Conservation (phyloP, 768 basidiomycete species). For the Boletus barrowsii region DNA sequence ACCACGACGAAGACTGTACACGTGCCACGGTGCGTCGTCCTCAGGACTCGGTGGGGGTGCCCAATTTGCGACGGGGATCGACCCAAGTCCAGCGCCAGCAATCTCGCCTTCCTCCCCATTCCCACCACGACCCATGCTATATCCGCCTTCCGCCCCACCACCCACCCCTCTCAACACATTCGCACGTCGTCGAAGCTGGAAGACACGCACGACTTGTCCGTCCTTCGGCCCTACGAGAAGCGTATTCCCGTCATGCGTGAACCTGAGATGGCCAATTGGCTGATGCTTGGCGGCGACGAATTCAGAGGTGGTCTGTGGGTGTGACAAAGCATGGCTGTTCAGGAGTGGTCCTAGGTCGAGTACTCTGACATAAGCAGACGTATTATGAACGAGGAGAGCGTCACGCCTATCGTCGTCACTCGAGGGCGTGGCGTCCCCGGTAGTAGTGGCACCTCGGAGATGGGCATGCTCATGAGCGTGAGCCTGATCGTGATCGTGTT, state of each 20-base stretch:
- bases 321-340: conserved; percentile 2
- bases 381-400: neutral
- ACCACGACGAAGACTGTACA: conserved; percentile 72
- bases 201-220: conserved; percentile 51
- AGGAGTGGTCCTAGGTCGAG: conserved; percentile 46
- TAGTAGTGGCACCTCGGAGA: conserved; percentile 21
- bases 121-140: neutral
- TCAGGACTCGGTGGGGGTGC: conserved; percentile 1
- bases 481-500: conserved; percentile 8
- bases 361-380: conserved; percentile 44
- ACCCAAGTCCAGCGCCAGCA: neutral
- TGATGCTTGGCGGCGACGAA: conserved; percentile 44
- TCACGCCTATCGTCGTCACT: conserved; percentile 14
- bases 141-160: neutral
- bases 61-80: conserved; percentile 1
- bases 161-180: conserved; percentile 12
- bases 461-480: conserved; percentile 1
- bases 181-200: conserved; percentile 34
- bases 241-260: conserved; percentile 30
- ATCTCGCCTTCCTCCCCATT: neutral
- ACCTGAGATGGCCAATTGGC: conserved; percentile 45
- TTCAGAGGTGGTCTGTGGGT: conserved; percentile 17
- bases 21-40: conserved; percentile 42
- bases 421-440: conserved; percentile 10
- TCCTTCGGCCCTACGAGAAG: conserved; percentile 43